Evolutionary conservation across 1,284 basidiomycete species (phyloP), one percentile per base, ranked within the genome.

Genomic region (Stygiomarasmius scandens): DNA sequence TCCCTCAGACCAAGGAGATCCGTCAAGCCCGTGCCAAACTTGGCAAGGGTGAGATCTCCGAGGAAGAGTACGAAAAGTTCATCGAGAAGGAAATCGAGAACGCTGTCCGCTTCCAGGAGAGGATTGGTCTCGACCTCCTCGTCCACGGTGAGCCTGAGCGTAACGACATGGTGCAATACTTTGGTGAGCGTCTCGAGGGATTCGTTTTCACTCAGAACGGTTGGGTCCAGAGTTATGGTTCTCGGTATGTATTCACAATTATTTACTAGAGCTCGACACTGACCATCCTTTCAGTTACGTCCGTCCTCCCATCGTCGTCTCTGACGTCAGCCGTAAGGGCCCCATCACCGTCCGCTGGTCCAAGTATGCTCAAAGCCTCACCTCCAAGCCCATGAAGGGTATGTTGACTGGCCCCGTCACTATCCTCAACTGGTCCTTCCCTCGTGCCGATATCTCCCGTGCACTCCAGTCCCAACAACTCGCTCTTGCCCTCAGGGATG

Each of bases 351-450:
- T 99, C 70, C 88, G 88, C 74, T 99, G 97, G 97, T 95, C 92
- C 64, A 86, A 87, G 70, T 99, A 96, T 77, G 96, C 97, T 59
- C 97, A 99, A 83, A 95, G 92, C 75, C 74, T 98, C 66, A 93
- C 96, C 67, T 80, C 87, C 74, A 91, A 89, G 77, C 95, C 96
- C 70, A 96, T 99, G 93, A 99, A 99, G 90, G 96, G 96, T 68
- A 99, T 99, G 97, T 81, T 95, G 63, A 96, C 96, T 61, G 95
- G 96, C 63, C 93, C 94, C 29, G 94, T 96, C 70, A 95, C 93
- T 65, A 98, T 99, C 78, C 87, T 99, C 76, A 98, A 98, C 86
- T 99, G 97, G 97, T 99, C 97, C 45, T 99, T 99, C 96, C 97
- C 97, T 70, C 96, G 97, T 79, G 95, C 94, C 66, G 97, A 99